Evolutionary conservation across 2,329 filamentous ascomycete genomes (phyloP), one percentile per base, ranked within the genome.

Genomic region (Trichoderma breve): DNA sequence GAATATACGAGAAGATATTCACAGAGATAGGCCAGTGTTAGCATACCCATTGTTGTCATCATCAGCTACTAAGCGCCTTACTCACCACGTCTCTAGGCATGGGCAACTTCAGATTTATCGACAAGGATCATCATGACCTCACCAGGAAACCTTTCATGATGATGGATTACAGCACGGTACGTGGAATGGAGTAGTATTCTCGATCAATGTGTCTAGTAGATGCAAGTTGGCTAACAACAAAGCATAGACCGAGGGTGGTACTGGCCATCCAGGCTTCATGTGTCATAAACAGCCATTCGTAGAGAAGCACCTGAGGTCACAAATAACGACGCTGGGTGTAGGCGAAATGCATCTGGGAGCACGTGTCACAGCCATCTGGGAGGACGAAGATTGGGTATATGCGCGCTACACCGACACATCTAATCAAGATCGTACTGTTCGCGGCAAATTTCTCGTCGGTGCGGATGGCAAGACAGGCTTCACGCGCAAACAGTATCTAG

Each of bases 401-500:
- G 18, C 73, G 72, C 80, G 36, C 9, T 76, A 73, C 36, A 26
- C 26, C 1, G 66, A 73, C 18, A 39, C 43, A 24, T 30, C 43
- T 6, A 68, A 70, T n/a, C 26, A 34, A 6, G 28, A 58, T 15
- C 62, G 66, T 3, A 26, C 55, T 21, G 65, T 76, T 28, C 64
- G 67, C 6, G 62, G 47, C 12, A 63, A 70, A 30, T 76, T 74
- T 60, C 76, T 86, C 1, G 77, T 84, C 9, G 85, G 82, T 0
- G 84, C 84, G 0, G 85, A 86, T 76, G 85, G 85, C 1, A 86
- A 86, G 74, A 83, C 78, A 6, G 85, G 85, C 0, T 79, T 83
- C 43, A 82, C 82, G 9, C 77, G 84, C 15, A 86, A 86, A 72
- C 75, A 79, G 14, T 86, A 84, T 72, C 78, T 86, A 4, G 84